Percentiles rank a stretch among this genome's conserved stretches.
Conservation (phyloP, 495 filamentous ascomycete genomes). For the Xylaria longipes region DNA sequence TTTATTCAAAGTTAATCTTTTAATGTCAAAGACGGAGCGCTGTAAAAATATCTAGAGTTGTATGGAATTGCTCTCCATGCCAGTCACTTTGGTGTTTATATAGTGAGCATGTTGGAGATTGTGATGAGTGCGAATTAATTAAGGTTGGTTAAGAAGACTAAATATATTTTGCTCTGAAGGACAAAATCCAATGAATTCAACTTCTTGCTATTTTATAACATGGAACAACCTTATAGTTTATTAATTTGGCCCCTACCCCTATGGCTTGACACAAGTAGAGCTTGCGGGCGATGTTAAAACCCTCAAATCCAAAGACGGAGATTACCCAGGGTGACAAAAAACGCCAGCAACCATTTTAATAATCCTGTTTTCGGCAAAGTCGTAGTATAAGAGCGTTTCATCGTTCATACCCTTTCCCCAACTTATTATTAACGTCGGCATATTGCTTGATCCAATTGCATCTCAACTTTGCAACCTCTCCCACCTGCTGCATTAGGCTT, state of each 20-base stretch:
- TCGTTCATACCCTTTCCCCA: constrained; percentile 4
- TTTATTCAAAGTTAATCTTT: background rate
- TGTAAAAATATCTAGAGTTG: background rate
- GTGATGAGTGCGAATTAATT: background rate
- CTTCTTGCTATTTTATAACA: background rate
- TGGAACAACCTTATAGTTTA: background rate
- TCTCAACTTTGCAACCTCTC: background rate
- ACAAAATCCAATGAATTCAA: background rate
- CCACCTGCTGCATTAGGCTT: constrained; percentile 13
- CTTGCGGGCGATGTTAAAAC: background rate
- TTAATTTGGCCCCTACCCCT: background rate
- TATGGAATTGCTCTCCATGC: background rate
- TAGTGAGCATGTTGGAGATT: background rate
- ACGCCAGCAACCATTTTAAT: background rate
- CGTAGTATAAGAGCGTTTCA: background rate
- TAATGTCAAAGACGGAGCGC: background rate
- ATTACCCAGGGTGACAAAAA: background rate
- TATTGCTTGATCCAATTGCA: background rate
- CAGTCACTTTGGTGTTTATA: background rate
- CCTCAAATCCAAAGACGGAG: background rate
- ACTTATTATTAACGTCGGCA: background rate
- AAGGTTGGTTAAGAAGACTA: background rate
- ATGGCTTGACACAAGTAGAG: background rate
- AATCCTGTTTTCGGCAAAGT: background rate
- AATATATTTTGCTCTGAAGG: background rate